phyloP scores from a whole-genome alignment of 192 early-diverging fungal genomes.

The Umbelopsis ramanniana region DNA sequence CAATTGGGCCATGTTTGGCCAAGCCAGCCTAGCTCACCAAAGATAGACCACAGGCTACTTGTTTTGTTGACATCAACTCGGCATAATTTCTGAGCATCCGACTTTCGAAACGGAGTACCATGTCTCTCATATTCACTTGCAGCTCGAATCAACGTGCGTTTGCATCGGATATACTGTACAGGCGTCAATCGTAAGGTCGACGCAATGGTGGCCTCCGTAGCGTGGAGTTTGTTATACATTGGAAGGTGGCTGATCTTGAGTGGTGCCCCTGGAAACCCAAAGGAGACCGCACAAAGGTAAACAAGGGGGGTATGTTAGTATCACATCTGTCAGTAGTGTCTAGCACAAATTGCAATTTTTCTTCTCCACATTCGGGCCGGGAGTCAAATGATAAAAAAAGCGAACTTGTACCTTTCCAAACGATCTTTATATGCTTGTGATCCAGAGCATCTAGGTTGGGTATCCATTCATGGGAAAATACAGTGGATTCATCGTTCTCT shows the following conservation, averaged over 20 bases:
- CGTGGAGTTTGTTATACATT: slow-evolving; percentile 57
- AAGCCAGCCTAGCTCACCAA: slow-evolving; percentile 86
- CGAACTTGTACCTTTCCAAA: slow-evolving; percentile 40
- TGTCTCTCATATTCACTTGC: slow-evolving; percentile 46
- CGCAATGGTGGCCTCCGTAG: slow-evolving; percentile 73
- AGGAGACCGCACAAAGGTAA: slow-evolving; percentile 6
- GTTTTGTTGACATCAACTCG: slow-evolving; percentile 96
- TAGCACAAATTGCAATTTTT: slow-evolving; percentile 16
- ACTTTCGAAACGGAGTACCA: slow-evolving; percentile 75
- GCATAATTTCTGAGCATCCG: slow-evolving; percentile 89
- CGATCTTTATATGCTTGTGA: slow-evolving; percentile 31
- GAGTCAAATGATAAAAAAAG: background rate
- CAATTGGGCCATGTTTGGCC: slow-evolving; percentile 28
- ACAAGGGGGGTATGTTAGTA: slow-evolving; percentile 11
- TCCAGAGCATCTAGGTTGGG: slow-evolving; percentile 27
- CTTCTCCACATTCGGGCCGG: too few relatives aligned
- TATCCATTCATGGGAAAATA: slow-evolving; percentile 28
- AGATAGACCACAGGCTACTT: slow-evolving; percentile 88
- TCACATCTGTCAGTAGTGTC: slow-evolving; percentile 5
- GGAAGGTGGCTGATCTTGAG: slow-evolving; percentile 42
- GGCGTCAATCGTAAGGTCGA: slow-evolving; percentile 82
- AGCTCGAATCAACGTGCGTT: slow-evolving; percentile 73
- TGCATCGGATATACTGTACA: slow-evolving; percentile 83
- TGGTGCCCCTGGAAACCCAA: slow-evolving; percentile 43
- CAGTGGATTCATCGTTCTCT: slow-evolving; percentile 20